phyloP scores from a whole-genome alignment of 2,329 filamentous ascomycete species.

The Aspergillus quadricinctus region DNA sequence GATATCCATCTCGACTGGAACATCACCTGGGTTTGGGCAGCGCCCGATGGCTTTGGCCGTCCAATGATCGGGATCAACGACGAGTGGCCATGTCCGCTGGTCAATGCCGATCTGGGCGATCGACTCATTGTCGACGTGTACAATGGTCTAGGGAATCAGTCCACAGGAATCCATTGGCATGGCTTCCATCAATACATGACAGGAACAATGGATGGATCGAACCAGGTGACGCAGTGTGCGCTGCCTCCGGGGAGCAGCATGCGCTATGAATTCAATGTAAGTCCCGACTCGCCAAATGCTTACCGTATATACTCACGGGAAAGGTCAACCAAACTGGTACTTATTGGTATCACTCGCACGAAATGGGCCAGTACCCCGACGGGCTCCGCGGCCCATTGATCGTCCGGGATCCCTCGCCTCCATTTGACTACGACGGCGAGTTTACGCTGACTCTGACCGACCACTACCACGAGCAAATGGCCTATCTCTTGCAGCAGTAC shows the following conservation, averaged over 20 bases:
- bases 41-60: constrained; percentile 65
- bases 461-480: constrained; percentile 64
- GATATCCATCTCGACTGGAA: constrained; percentile 45
- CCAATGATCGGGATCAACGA: constrained; percentile 72
- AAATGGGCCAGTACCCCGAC: constrained; percentile 65
- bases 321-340: constrained; percentile 62
- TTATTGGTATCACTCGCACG: constrained; percentile 76
- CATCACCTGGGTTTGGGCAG: constrained; percentile 65
- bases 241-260: constrained; percentile 62
- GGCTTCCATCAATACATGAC: constrained; percentile 66
- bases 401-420: constrained; percentile 59
- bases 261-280: constrained; percentile 59
- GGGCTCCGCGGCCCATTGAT: constrained; percentile 62
- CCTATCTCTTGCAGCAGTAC: constrained; percentile 45
- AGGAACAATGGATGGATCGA: constrained; percentile 66
- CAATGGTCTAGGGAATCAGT: constrained; percentile 36
- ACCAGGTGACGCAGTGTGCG: constrained; percentile 62
- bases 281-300: no score
- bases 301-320: background rate
- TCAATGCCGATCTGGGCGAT: constrained; percentile 37
- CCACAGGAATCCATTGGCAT: constrained; percentile 55
- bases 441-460: constrained; percentile 62
- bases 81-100: constrained; percentile 66
- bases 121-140: constrained; percentile 37
- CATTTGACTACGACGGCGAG: constrained; percentile 62